A percentile compares a stretch with the other conserved stretches of the same genome.
phyloP scores from a whole-genome alignment of 2,329 filamentous ascomycete genomes.

The Claviceps citrina region DNA sequence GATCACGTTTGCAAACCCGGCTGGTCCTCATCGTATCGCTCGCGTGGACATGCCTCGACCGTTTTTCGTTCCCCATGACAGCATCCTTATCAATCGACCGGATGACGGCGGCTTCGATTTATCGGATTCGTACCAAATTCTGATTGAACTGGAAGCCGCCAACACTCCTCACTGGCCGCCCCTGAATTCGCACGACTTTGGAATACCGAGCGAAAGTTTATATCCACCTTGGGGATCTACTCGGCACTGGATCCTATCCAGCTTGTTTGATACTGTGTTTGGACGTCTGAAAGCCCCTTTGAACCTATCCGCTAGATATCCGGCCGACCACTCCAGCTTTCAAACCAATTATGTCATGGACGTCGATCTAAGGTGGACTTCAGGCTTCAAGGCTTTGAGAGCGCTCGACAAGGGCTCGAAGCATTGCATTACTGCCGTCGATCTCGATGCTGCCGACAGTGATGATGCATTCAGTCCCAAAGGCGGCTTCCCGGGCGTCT shows the following conservation, averaged over 20 bases:
- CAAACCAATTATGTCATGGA: constrained; percentile 33
- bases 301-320: constrained; percentile 14
- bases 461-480: constrained; percentile 12
- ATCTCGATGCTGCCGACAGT: constrained; percentile 17
- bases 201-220: constrained; percentile 11
- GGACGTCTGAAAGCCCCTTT: constrained; percentile 24
- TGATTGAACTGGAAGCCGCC: constrained; percentile 37
- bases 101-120: constrained; percentile 32
- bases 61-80: constrained; percentile 37
- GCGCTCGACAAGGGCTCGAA: constrained; percentile 26
- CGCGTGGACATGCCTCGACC: constrained; percentile 32
- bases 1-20: constrained; percentile 32
- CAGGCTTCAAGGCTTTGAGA: constrained; percentile 21
- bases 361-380: constrained; percentile 32
- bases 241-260: constrained; percentile 25
- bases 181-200: constrained; percentile 22
- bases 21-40: constrained; percentile 30
- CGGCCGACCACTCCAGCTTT: constrained; percentile 11
- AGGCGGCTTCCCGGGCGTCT: constrained; percentile 7
- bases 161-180: constrained; percentile 38
- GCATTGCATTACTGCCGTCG: constrained; percentile 28
- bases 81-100: constrained; percentile 32
- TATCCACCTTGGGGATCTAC: constrained; percentile 10
- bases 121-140: constrained; percentile 33
- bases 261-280: constrained; percentile 26